Conservation (phyloP, 1,139 yeast genomes). For the Insectozyma bohioensis region DNA sequence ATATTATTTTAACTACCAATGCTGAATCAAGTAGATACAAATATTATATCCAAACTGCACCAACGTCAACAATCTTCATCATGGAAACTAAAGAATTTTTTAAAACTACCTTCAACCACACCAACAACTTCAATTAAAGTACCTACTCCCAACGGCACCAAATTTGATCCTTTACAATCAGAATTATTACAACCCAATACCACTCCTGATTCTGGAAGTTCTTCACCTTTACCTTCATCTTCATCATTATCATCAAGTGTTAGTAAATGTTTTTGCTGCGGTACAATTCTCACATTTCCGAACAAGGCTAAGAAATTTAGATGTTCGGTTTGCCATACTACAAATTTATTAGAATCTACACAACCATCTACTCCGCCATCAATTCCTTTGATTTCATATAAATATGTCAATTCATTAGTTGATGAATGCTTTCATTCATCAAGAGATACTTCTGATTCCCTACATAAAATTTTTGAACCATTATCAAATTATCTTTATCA, state of each 20-base stretch:
- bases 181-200: neutral
- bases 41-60: neutral
- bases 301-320: constrained; percentile 45
- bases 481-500: constrained; percentile 43
- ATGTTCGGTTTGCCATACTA: constrained; percentile 59
- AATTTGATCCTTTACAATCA: constrained; percentile 2
- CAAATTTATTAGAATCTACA: constrained; percentile 29
- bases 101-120: constrained; percentile 8
- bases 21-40: neutral
- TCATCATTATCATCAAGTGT: constrained; percentile 14
- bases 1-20: too few relatives aligned
- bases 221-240: constrained; percentile 6
- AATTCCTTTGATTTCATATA: constrained; percentile 26
- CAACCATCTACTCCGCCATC: constrained; percentile 4
- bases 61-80: constrained; percentile 1
- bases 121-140: constrained; percentile 2
- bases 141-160: constrained; percentile 5
- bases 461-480: constrained; percentile 50
- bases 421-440: constrained; percentile 28
- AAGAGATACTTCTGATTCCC: constrained; percentile 12
- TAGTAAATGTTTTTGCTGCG: constrained; percentile 56
- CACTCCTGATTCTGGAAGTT: too few relatives aligned
- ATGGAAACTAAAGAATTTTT: constrained; percentile 4
- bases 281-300: constrained; percentile 54
- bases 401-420: constrained; percentile 26